Conservation (phyloP, 768 basidiomycete genomes). For the Rhodotorula toruloides region DNA sequence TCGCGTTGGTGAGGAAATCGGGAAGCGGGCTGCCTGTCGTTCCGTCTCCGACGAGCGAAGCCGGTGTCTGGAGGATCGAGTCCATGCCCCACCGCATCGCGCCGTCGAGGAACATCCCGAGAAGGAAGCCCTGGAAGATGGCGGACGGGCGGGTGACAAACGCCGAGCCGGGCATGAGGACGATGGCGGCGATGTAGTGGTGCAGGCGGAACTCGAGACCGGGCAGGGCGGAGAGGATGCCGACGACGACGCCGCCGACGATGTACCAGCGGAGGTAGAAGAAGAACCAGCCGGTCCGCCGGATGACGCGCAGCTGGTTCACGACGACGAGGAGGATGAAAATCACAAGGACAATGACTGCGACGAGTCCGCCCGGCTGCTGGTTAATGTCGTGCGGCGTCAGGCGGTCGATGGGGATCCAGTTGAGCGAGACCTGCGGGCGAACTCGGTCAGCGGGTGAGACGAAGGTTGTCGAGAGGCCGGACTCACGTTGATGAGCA, state of each 20-base stretch:
- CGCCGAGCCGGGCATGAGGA: slow-evolving; percentile 68
- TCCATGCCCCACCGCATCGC: slow-evolving; percentile 68
- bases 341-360: slow-evolving; percentile 60
- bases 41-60: slow-evolving; percentile 67
- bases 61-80: slow-evolving; percentile 69
- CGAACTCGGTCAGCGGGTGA: background rate
- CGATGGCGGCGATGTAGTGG: slow-evolving; percentile 74
- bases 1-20: slow-evolving; percentile 64
- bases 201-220: slow-evolving; percentile 66
- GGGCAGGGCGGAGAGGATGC: slow-evolving; percentile 66
- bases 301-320: slow-evolving; percentile 75
- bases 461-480: background rate
- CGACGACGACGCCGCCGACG: slow-evolving; percentile 59
- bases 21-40: slow-evolving; percentile 65
- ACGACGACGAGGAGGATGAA: slow-evolving; percentile 53
- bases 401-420: slow-evolving; percentile 71
- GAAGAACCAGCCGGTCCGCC: slow-evolving; percentile 77
- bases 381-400: slow-evolving; percentile 62
- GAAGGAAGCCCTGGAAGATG: slow-evolving; percentile 71
- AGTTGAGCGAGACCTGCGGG: slow-evolving; percentile 23
- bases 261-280: slow-evolving; percentile 55
- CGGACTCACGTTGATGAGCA: slow-evolving; percentile 60
- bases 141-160: slow-evolving; percentile 76
- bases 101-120: slow-evolving; percentile 62
- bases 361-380: slow-evolving; percentile 54